Conservation (phyloP, 1,284 basidiomycete genomes). For the Inonotus hispidus region DNA sequence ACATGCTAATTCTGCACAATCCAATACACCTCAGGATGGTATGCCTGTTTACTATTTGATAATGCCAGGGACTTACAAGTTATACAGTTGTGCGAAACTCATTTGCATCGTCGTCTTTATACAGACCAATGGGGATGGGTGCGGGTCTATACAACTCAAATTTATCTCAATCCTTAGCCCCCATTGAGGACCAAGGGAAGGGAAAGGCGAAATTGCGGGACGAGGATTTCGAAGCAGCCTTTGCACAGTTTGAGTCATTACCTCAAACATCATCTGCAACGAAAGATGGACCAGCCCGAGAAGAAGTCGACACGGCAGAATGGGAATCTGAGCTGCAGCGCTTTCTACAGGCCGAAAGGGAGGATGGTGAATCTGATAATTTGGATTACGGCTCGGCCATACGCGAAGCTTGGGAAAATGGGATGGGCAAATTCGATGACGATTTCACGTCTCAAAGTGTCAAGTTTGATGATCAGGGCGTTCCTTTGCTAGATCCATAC, state of each 20-base stretch:
- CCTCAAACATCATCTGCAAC: slow-evolving; percentile 39
- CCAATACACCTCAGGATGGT: slow-evolving; percentile 1
- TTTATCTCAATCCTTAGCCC: slow-evolving; percentile 28
- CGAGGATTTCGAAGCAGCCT: slow-evolving; percentile 74
- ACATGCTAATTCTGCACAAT: not conserved
- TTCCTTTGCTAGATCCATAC: slow-evolving; percentile 67
- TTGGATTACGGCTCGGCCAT: slow-evolving; percentile 53
- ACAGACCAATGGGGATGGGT: slow-evolving; percentile 27
- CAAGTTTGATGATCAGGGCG: slow-evolving; percentile 65
- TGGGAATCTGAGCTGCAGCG: slow-evolving; percentile 91
- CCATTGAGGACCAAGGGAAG: slow-evolving; percentile 35
- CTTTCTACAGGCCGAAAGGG: slow-evolving; percentile 60
- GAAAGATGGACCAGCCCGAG: slow-evolving; percentile 52
- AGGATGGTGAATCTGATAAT: slow-evolving; percentile 44
- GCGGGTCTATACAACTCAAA: slow-evolving; percentile 29
- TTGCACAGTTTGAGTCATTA: slow-evolving; percentile 50
- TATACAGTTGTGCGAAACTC: slow-evolving; percentile 26
- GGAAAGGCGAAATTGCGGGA: slow-evolving; percentile 72
- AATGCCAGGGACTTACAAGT: not conserved
- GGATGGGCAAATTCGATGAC: slow-evolving; percentile 39
- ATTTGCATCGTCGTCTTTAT: slow-evolving; percentile 32
- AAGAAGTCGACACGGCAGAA: slow-evolving; percentile 63
- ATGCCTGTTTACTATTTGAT: not conserved
- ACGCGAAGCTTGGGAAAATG: slow-evolving; percentile 59
- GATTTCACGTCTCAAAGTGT: slow-evolving; percentile 33